Percentiles rank a stretch among this genome's conserved stretches.
phyloP scores from a whole-genome alignment of 768 basidiomycete species.

The Termitomyces sp. region DNA sequence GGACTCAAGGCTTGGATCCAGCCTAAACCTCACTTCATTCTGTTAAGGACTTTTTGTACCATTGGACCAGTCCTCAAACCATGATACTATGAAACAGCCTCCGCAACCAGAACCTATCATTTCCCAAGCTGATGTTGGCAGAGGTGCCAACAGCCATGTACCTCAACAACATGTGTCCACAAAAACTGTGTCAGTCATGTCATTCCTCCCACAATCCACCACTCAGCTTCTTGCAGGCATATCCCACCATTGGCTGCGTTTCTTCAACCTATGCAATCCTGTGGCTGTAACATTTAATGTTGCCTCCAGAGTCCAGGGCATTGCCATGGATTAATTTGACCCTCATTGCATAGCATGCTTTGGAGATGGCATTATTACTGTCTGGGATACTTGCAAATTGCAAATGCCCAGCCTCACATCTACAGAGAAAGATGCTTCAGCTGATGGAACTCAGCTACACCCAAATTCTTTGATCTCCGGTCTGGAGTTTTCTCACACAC shows the following conservation, averaged over 20 bases:
- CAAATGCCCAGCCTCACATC: conserved; percentile 63
- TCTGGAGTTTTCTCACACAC: conserved; percentile 66
- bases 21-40: too few species aligned
- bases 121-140: conserved; percentile 33
- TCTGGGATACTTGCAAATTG: conserved; percentile 75
- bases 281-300: conserved; percentile 34
- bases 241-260: conserved; percentile 67
- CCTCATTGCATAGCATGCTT: conserved; percentile 63
- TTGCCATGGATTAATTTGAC: conserved; percentile 70
- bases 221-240: conserved; percentile 69
- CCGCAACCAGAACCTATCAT: conserved; percentile 30
- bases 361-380: conserved; percentile 63
- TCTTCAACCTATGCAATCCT: conserved; percentile 67
- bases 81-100: conserved; percentile 29
- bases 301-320: conserved; percentile 64
- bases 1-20: too few species aligned
- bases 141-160: conserved; percentile 44
- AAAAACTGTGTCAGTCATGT: conserved; percentile 67
- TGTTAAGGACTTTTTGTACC: conserved; percentile 21
- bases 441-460: conserved; percentile 52
- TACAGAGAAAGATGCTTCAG: conserved; percentile 69
- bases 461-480: conserved; percentile 35
- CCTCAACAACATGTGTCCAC: conserved; percentile 66
- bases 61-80: conserved; percentile 18
- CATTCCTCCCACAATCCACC: conserved; percentile 67